These are phyloP conservation scores for Dimocarpus longan DNA, from an alignment of 345 rosid genomes.

Conservation along the genomic window DNA sequence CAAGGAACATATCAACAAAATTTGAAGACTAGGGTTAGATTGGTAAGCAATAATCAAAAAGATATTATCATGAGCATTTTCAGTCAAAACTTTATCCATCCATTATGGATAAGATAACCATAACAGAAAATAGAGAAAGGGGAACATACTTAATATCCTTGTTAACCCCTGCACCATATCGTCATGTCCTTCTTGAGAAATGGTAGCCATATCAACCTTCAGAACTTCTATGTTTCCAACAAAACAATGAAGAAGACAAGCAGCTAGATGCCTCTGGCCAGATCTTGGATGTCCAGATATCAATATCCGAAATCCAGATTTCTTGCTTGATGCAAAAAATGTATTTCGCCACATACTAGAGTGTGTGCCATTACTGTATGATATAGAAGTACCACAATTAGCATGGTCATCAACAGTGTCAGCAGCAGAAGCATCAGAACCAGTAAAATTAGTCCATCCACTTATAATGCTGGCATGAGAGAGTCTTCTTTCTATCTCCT, in stretches of 20 bases:
- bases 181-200: constrained; percentile 91
- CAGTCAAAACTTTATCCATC: not conserved
- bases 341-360: constrained; percentile 35
- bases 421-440: constrained; percentile 43
- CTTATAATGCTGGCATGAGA: constrained; percentile 57
- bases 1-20: not conserved
- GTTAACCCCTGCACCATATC: constrained; percentile 85
- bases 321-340: constrained; percentile 48
- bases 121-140: constrained; percentile 17
- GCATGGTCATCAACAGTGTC: constrained; percentile 34
- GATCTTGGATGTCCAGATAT: constrained; percentile 82
- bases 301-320: constrained; percentile 68
- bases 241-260: constrained; percentile 86
- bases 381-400: constrained; percentile 36
- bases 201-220: constrained; percentile 88
- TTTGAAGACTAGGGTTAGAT: not conserved
- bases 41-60: not conserved
- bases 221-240: constrained; percentile 80
- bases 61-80: not conserved
- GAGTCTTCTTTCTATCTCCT: constrained; percentile 62
- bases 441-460: constrained; percentile 48
- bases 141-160: constrained; percentile 72
- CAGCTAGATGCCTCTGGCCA: constrained; percentile 93
- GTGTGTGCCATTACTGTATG: constrained; percentile 26
- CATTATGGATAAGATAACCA: not conserved